Base-by-base conservation (phyloP, 129 eudicot genomes). In the Artemisia annua region DNA sequence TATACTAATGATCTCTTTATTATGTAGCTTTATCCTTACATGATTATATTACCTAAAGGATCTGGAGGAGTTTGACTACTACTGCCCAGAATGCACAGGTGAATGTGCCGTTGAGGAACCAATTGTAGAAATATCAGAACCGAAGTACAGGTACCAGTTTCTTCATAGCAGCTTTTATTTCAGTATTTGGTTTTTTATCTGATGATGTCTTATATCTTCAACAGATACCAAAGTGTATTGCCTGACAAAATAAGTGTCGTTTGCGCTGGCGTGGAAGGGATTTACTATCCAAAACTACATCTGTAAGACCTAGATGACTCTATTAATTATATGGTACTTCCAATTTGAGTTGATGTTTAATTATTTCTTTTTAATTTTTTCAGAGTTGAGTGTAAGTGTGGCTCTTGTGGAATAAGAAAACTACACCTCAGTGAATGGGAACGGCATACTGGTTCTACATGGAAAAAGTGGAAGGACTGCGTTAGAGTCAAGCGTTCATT, bases 321-420 rank as follows among this genome's bases (percentile, higher is more conserved):
- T 57, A 18, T 35, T 46, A 54, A 57, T 65, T 53, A 54, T 39
- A 63, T 17, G 63, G 4, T 50, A 32, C 35, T 28, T 15, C 18
- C 51, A 18, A 7, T 65, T 11, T 35, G 17, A 65, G 16, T 35
- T 75, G 55, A 52, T 50, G 19, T 72, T n/a, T 11, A 30, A 16
- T 35, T 53, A 56, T 48, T 49, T 66, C 3, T 22, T 5, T 75
- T 55, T 61, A 39, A 69, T 70, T 55, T 26, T 74, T 50, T 12
- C 76, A 93, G 98, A 75, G 86, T 93, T 54, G 89, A 84, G 73
- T 93, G 97, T 66, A 82, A n/a, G 70, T 93, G 98, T 87, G 97
- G 97, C 75, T 80, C 88, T 59, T 93, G 98, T 75, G 98, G 97
- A 61, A 71, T 84, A 67, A 81, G 56, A 73, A 93, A 93, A 76